phyloP scores from a whole-genome alignment of 306 rosid species.

The Lathyrus aphaca region DNA sequence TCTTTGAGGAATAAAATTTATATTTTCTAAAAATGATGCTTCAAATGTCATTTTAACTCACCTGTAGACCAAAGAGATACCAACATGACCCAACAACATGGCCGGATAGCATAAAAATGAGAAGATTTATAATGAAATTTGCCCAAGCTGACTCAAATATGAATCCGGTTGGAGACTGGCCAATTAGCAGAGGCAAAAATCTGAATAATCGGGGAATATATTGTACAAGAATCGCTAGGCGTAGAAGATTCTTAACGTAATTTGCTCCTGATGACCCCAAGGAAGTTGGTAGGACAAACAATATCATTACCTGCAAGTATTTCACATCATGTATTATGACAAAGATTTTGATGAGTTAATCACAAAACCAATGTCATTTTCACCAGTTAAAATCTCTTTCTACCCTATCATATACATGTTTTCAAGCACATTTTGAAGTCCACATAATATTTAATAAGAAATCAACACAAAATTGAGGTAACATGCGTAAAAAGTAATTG shows the following conservation, averaged over 20 bases:
- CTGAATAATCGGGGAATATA: slow-evolving; percentile 78
- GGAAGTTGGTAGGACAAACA: slow-evolving; percentile 48
- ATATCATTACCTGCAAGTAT: slow-evolving; percentile 66
- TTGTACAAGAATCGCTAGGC: slow-evolving; percentile 64
- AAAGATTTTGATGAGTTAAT: slow-evolving; percentile 7
- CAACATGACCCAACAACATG: slow-evolving; percentile 77
- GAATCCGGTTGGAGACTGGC: slow-evolving; percentile 81
- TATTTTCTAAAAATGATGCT: not conserved
- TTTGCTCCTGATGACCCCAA: slow-evolving; percentile 78
- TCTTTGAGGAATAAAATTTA: slow-evolving; percentile 28
- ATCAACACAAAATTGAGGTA: not conserved
- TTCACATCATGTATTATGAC: slow-evolving; percentile 25
- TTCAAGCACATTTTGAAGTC: not conserved
- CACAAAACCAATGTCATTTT: slow-evolving; percentile 15
- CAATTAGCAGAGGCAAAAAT: slow-evolving; percentile 69
- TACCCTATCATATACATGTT: not conserved
- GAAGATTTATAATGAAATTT: slow-evolving; percentile 70
- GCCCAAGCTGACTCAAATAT: slow-evolving; percentile 66
- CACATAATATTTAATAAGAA: not conserved
- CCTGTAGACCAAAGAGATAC: slow-evolving; percentile 89
- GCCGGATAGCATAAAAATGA: slow-evolving; percentile 64
- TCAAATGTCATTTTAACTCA: slow-evolving; percentile 37
- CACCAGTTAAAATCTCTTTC: slow-evolving; percentile 1
- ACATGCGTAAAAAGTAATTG: not conserved
- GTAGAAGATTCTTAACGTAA: slow-evolving; percentile 71